Percentiles rank a stretch among this genome's conserved stretches.
Conservation (phyloP, 108 stramenopile genomes). For the Fistulifera pelliculosa region DNA sequence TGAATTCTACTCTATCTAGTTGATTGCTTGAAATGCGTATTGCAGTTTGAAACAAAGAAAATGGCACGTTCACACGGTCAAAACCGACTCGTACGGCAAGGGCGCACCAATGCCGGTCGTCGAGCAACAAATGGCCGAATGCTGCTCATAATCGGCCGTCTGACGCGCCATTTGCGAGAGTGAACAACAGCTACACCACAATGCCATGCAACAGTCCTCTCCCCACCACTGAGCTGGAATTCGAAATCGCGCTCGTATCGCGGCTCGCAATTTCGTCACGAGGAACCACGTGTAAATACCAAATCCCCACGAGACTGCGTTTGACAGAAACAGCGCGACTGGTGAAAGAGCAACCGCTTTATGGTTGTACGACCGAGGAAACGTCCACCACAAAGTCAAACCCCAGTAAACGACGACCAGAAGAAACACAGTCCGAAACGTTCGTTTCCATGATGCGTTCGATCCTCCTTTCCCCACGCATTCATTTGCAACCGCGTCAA, state of each 20-base stretch:
- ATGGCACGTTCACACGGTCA: slow-evolving; percentile 2
- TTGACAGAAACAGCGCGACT: not conserved
- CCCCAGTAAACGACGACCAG: slow-evolving; percentile 49
- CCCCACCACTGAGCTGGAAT: slow-evolving; percentile 9
- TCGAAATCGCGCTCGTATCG: not conserved
- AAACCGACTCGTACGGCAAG: not conserved
- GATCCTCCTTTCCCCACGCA: slow-evolving; percentile 36
- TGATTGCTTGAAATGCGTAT: too few relatives aligned
- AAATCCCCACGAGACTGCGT: not conserved
- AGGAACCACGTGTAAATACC: slow-evolving; percentile 5
- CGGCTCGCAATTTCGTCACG: slow-evolving; percentile 1
- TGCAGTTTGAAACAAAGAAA: too few relatives aligned
- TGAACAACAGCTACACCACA: slow-evolving; percentile 66
- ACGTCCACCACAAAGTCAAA: not conserved
- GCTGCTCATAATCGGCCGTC: slow-evolving; percentile 24
- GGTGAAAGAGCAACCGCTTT: too few relatives aligned
- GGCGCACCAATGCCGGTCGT: slow-evolving; percentile 3
- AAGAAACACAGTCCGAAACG: slow-evolving; percentile 45
- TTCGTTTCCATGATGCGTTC: slow-evolving; percentile 22
- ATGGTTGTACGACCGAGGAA: not conserved
- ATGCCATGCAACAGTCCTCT: slow-evolving; percentile 63
- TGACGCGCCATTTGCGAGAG: slow-evolving; percentile 75
- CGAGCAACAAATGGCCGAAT: slow-evolving; percentile 1
- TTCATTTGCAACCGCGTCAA: slow-evolving; percentile 69
- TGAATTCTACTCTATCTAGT: not conserved